These are phyloP conservation scores for Penicillium salamii DNA, from an alignment of 495 filamentous ascomycete species.

Conservation along the genomic window DNA sequence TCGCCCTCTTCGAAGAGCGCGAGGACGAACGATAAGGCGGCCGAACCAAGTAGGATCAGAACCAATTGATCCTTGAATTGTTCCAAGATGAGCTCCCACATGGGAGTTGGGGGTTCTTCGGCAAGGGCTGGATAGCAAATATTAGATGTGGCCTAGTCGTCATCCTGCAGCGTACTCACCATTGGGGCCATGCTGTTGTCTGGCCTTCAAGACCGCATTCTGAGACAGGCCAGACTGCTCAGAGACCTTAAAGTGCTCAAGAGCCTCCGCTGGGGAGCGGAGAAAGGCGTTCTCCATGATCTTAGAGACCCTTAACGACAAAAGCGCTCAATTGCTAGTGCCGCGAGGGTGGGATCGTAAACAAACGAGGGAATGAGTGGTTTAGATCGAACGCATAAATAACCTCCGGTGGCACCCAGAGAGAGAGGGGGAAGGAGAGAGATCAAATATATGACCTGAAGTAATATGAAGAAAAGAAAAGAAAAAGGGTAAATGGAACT, in stretches of 20 bases:
- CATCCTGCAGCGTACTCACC: constrained; percentile 51
- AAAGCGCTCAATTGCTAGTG: constrained; percentile 9
- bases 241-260: constrained; percentile 69
- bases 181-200: constrained; percentile 77
- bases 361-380: constrained; percentile 14
- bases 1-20: constrained; percentile 91
- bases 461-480: not conserved
- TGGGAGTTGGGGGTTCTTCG: constrained; percentile 93
- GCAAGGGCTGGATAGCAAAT: constrained; percentile 64
- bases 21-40: constrained; percentile 89
- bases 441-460: not conserved
- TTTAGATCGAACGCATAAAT: constrained; percentile 18
- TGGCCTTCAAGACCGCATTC: constrained; percentile 59
- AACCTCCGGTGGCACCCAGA: constrained; percentile 8
- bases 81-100: constrained; percentile 95
- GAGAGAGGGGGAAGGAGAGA: no score
- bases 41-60: constrained; percentile 89
- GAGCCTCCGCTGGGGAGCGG: constrained; percentile 62
- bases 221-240: constrained; percentile 66
- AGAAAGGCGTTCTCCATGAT: constrained; percentile 80
- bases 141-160: not conserved
- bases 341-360: constrained; percentile 19
- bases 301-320: constrained; percentile 18
- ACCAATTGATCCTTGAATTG: constrained; percentile 99
- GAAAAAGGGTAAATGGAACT: constrained; percentile 6